A percentile compares a stretch with the other conserved stretches of the same genome.
Evolutionary conservation across 2,329 filamentous ascomycete genomes (phyloP).

Genomic region (Coleophoma crateriformis): DNA sequence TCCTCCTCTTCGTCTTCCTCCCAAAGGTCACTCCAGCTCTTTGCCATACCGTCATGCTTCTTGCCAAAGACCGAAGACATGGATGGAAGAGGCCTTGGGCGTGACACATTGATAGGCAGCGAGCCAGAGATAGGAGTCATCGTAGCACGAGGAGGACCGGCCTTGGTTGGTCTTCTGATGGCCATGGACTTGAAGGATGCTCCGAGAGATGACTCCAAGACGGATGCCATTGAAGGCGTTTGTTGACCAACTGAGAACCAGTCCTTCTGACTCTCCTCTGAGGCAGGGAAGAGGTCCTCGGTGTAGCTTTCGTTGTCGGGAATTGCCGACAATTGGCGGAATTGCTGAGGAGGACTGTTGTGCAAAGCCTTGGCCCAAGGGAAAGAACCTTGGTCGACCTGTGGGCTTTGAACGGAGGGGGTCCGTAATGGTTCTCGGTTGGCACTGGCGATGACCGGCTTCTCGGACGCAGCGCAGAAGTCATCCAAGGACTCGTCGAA

Average conservation of each 20-base stretch:
- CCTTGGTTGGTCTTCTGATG: slow-evolving; percentile 40
- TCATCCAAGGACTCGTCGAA: slow-evolving; percentile 89
- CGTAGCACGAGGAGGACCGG: slow-evolving; percentile 42
- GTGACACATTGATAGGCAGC: slow-evolving; percentile 73
- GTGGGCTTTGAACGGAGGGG: slow-evolving; percentile 86
- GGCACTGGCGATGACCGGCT: slow-evolving; percentile 71
- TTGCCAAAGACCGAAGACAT: slow-evolving; percentile 72
- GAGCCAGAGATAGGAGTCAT: slow-evolving; percentile 60
- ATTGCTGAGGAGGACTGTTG: slow-evolving; percentile 61
- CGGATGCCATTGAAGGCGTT: slow-evolving; percentile 77
- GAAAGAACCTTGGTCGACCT: slow-evolving; percentile 76
- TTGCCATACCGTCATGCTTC: slow-evolving; percentile 75
- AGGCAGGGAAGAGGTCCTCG: slow-evolving; percentile 81
- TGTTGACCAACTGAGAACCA: slow-evolving; percentile 76
- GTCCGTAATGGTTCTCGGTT: slow-evolving; percentile 94
- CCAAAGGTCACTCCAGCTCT: slow-evolving; percentile 99
- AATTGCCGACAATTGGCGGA: slow-evolving; percentile 83
- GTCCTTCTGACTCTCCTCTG: slow-evolving; percentile 61
- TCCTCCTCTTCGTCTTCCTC: slow-evolving; percentile 80
- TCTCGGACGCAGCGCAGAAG: slow-evolving; percentile 75
- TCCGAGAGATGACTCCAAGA: slow-evolving; percentile 76
- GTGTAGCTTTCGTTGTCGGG: slow-evolving; percentile 67
- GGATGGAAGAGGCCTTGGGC: slow-evolving; percentile 59
- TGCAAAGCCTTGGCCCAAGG: slow-evolving; percentile 92
- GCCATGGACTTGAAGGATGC: slow-evolving; percentile 73